A percentile compares a stretch with the other conserved stretches of the same genome.
phyloP scores from a whole-genome alignment of 352 stramenopile species.

The Blastocystis sp. region DNA sequence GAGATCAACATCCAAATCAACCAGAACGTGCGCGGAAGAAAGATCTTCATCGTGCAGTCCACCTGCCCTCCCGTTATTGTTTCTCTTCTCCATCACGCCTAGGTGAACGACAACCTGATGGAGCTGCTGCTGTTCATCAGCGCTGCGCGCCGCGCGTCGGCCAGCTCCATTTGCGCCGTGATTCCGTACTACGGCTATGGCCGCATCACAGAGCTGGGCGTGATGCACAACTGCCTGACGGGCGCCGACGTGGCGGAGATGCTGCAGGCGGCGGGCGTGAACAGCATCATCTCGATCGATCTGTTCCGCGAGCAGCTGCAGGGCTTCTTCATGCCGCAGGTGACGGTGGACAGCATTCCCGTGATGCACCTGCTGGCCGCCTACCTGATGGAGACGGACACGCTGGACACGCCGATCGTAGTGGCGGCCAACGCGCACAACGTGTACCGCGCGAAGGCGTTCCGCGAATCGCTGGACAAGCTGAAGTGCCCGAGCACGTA shows the following conservation, averaged over 20 bases:
- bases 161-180: slow-evolving; percentile 79
- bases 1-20: slow-evolving; percentile 72
- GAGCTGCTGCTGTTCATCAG: slow-evolving; percentile 80
- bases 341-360: slow-evolving; percentile 60
- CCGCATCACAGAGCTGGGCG: slow-evolving; percentile 47
- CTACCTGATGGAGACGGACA: slow-evolving; percentile 69
- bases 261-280: slow-evolving; percentile 79
- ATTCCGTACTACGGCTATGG: slow-evolving; percentile 84
- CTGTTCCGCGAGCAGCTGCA: slow-evolving; percentile 76
- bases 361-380: slow-evolving; percentile 65
- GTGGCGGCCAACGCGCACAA: slow-evolving; percentile 59
- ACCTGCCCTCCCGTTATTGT: slow-evolving; percentile 70
- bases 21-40: slow-evolving; percentile 72
- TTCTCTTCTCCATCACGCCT: not conserved
- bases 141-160: slow-evolving; percentile 74
- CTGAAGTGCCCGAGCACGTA: slow-evolving; percentile 62
- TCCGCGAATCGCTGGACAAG: slow-evolving; percentile 45
- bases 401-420: slow-evolving; percentile 38
- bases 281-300: slow-evolving; percentile 79
- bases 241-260: slow-evolving; percentile 80
- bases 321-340: slow-evolving; percentile 58
- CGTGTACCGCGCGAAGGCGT: slow-evolving; percentile 63
- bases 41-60: slow-evolving; percentile 73
- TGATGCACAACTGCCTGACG: slow-evolving; percentile 65
- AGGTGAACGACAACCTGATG: slow-evolving; percentile 77